Percentiles rank a stretch among this genome's conserved stretches.
Conservation (phyloP, 2,329 filamentous ascomycete species). For the Neurospora sp. region DNA sequence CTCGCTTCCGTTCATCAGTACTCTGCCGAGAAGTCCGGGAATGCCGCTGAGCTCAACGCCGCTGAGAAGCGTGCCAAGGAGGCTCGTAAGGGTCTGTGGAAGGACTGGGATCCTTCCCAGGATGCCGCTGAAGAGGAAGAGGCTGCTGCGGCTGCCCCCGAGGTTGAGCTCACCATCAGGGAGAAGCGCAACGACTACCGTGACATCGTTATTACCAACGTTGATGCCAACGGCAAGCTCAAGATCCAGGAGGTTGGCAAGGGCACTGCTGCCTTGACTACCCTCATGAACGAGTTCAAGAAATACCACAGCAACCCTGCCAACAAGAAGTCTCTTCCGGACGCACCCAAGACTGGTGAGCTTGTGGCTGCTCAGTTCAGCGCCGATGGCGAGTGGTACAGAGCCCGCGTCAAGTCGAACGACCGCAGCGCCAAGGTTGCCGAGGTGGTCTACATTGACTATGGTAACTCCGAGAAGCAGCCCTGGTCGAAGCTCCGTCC, state of each 20-base stretch:
- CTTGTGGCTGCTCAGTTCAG: slow-evolving; percentile 86
- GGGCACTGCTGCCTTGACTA: slow-evolving; percentile 75
- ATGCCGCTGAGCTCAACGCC: slow-evolving; percentile 74
- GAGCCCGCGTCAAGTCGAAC: slow-evolving; percentile 81
- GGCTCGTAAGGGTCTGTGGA: slow-evolving; percentile 78
- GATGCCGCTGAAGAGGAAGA: slow-evolving; percentile 57
- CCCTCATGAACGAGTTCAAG: slow-evolving; percentile 84
- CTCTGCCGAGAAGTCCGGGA: slow-evolving; percentile 91
- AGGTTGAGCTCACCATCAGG: slow-evolving; percentile 42
- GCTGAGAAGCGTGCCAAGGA: slow-evolving; percentile 89
- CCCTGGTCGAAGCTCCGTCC: slow-evolving; percentile 77
- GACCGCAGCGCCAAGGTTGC: slow-evolving; percentile 82
- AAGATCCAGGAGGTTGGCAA: slow-evolving; percentile 88
- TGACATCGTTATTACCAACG: slow-evolving; percentile 84
- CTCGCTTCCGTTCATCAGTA: slow-evolving; percentile 87
- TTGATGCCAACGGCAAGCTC: slow-evolving; percentile 70
- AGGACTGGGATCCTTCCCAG: slow-evolving; percentile 85
- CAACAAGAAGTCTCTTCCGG: slow-evolving; percentile 64
- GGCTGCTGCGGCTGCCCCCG: slow-evolving; percentile 33
- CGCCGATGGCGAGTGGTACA: slow-evolving; percentile 88
- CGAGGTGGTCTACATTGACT: slow-evolving; percentile 92
- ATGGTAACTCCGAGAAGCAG: slow-evolving; percentile 85
- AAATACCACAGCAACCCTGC: slow-evolving; percentile 79
- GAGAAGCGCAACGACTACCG: slow-evolving; percentile 77
- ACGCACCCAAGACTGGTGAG: slow-evolving; percentile 82